Evolutionary conservation across 1,139 yeast genomes (phyloP), one percentile per base, ranked within the genome.

Genomic region (Pichia sp.): DNA sequence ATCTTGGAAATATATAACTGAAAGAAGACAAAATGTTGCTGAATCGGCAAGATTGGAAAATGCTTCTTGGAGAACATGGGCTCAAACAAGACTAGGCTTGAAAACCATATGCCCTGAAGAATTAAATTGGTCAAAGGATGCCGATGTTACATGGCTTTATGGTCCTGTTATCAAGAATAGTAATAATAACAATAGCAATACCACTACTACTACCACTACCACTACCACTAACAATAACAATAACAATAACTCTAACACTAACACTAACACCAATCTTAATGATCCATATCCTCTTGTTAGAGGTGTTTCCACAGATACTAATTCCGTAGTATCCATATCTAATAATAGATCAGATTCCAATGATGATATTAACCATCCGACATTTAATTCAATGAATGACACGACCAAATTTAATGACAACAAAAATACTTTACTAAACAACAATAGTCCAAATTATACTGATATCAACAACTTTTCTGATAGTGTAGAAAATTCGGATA

Each of bases 1-100:
- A 57, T 87, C 96, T 36, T 92, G 98, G 98, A 75, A 96, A 55
- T 92, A 92, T 64, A 85, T 92, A 53, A 90, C 88, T 42, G 70
- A 81, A 54, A 82, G 86, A 59, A 77, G 96, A 46, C 85, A 85
- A 55, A 85, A 80, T 59, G 80, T 82, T 25, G 87, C 88, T 20
- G 60, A 77, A 76, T 66, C 76, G n/a, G 79, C 80, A 8, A 73
- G 95, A 42, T 72, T 85, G 44, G 95, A 85, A 64, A 85, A 85
- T 63, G 94, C 94, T 3, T 77, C 85, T 47, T 85, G 95, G 95
- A 72, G 95, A 61, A 84, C 92, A 8, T 85, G 95, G 95, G 88
- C 92, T 20, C 89, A 85, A 66, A 79, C 89, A 52, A 76, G 85
- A 58, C 74, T 80, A 50, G 79, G 81, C 55, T 72, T 85, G 54